Percentiles rank a stretch among this genome's conserved stretches.
These are phyloP conservation scores for Puccinia triticina DNA, from an alignment of 1,284 basidiomycete species.

Conservation along the genomic window DNA sequence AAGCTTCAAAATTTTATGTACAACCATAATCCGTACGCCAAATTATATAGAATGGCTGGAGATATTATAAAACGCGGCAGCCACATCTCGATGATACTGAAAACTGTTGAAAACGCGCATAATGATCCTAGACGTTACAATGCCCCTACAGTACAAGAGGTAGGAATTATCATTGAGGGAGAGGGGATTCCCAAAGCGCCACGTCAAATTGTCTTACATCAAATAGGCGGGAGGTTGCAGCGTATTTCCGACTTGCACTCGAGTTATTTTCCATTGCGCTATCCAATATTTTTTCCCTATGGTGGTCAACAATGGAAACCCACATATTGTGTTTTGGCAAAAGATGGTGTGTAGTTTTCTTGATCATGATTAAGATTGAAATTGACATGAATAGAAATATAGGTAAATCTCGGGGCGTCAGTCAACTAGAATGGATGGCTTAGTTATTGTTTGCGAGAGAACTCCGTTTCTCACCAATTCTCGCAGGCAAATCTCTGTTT, in stretches of 20 bases:
- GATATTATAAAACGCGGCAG: background rate
- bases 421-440: constrained; percentile 18
- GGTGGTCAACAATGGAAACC: constrained; percentile 37
- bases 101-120: too few relatives aligned
- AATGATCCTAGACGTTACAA: background rate
- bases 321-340: background rate
- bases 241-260: background rate
- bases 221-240: background rate
- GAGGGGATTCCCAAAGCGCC: too few relatives aligned
- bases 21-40: background rate
- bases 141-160: too few relatives aligned
- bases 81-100: too few relatives aligned
- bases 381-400: constrained; percentile 55
- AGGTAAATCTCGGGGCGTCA: too few relatives aligned
- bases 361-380: constrained; percentile 24
- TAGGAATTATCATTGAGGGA: too few relatives aligned
- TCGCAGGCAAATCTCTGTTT: constrained; percentile 52
- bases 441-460: background rate
- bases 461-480: too few relatives aligned
- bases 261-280: background rate
- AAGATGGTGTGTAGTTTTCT: background rate
- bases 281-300: too few relatives aligned
- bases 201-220: too few relatives aligned
- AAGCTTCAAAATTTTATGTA: background rate
- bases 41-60: background rate